phyloP scores from a whole-genome alignment of 2,329 filamentous ascomycete genomes.

The Diaporthe amygdali region DNA sequence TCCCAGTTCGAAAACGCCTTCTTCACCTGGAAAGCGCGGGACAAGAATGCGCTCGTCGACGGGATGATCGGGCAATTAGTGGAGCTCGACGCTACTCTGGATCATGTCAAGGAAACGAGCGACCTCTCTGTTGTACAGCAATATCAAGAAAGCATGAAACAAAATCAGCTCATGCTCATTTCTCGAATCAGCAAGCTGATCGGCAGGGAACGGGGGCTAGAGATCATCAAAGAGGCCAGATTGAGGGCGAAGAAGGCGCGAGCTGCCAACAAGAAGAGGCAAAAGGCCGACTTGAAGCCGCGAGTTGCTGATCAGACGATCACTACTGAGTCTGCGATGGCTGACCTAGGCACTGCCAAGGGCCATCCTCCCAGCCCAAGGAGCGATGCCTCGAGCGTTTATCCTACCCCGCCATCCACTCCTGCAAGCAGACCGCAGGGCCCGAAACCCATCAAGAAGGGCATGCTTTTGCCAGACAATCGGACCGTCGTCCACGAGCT shows the following conservation, averaged over 20 bases:
- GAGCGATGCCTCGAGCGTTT: constrained; percentile 49
- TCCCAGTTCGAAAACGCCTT: constrained; percentile 79
- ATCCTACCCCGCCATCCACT: constrained; percentile 59
- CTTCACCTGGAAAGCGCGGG: constrained; percentile 82
- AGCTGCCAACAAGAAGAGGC: constrained; percentile 64
- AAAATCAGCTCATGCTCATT: constrained; percentile 80
- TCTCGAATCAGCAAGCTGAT: constrained; percentile 81
- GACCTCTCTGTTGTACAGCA: constrained; percentile 75
- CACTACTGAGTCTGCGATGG: constrained; percentile 41
- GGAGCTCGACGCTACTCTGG: constrained; percentile 82
- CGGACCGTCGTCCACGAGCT: constrained; percentile 79
- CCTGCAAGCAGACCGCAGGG: constrained; percentile 11
- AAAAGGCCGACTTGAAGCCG: constrained; percentile 72
- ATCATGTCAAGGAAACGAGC: constrained; percentile 80
- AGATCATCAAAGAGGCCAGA: constrained; percentile 75
- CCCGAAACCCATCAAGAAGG: constrained; percentile 15
- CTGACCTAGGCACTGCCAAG: constrained; percentile 43
- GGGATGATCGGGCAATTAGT: constrained; percentile 89
- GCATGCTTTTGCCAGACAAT: constrained; percentile 69
- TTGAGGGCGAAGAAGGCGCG: constrained; percentile 63
- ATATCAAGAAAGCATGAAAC: constrained; percentile 80
- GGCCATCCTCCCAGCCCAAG: constrained; percentile 27
- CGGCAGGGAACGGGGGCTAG: constrained; percentile 72
- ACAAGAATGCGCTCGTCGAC: constrained; percentile 78
- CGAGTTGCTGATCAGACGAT: constrained; percentile 61